phyloP scores from a whole-genome alignment of 1,284 basidiomycete species.

The Cryptococcus maquisensis region DNA sequence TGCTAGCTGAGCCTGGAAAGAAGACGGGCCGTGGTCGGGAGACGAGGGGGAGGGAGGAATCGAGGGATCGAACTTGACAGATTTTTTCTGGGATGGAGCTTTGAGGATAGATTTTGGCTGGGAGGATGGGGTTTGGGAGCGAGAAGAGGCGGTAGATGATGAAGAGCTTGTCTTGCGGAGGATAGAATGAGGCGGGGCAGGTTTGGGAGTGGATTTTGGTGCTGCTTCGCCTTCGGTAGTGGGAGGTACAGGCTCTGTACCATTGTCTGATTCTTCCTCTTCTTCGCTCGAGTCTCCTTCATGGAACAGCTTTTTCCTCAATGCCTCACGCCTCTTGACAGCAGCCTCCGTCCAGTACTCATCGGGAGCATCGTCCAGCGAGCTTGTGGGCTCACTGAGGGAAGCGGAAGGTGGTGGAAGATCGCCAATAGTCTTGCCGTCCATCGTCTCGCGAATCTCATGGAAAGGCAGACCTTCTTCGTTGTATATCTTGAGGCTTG shows the following conservation, averaged over 20 bases:
- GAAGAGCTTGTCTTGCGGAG: not conserved
- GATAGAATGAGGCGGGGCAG: not conserved
- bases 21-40: constrained; percentile 10
- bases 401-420: constrained; percentile 12
- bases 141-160: not conserved
- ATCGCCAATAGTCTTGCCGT: constrained; percentile 29
- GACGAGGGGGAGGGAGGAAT: constrained; percentile 38
- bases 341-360: constrained; percentile 37
- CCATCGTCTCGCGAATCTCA: constrained; percentile 39
- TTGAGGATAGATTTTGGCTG: constrained; percentile 39
- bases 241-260: too few species aligned
- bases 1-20: not conserved
- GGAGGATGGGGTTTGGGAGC: not conserved
- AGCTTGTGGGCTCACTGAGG: not conserved
- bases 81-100: constrained; percentile 35
- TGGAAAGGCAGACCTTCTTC: constrained; percentile 44
- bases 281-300: constrained; percentile 9
- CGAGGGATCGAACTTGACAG: constrained; percentile 40
- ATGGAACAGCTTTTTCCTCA: constrained; percentile 31
- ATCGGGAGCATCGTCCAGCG: constrained; percentile 14
- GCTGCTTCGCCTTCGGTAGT: not conserved
- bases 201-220: not conserved
- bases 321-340: constrained; percentile 22
- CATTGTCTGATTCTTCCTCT: not conserved
- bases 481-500: constrained; percentile 21